Evolutionary conservation across 2,329 filamentous ascomycete genomes (phyloP), one percentile per base, ranked within the genome.

Genomic region (Trichoderma koningii): DNA sequence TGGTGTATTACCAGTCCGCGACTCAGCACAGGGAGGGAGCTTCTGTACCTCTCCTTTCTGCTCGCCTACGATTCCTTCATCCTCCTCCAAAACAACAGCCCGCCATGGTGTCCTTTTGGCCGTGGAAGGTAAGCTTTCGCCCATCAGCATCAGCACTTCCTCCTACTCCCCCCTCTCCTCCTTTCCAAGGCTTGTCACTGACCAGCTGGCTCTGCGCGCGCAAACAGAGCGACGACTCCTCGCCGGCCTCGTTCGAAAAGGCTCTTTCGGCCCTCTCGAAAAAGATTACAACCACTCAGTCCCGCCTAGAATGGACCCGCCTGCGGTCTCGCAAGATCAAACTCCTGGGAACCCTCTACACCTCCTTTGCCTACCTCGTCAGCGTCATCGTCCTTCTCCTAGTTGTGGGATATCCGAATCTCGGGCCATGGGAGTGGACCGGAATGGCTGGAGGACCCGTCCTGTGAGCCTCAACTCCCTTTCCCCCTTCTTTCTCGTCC

Each of bases 221-320:
- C 38, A 38, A 14, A 41, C 72, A 96, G 92, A 86, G 87, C 78
- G 85, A 91, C 73, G 85, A 89, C 75, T 90, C 86, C 74, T 96
- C 93, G 69, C 90, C 95, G 28, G 93, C 93, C 59, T 91, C 89
- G 4, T 99, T 98, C 75, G 95, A 99, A 80, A 97, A 93, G 82
- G 87, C 89, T 2, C 87, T 99, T 34, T 91, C 92, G 10, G 83
- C 87, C 26, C 86, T 99, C 52, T 91, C 93, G 12, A 81, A 82
- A 60, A 97, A 95, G 79, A 97, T 99, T 76, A 83, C 89, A 47
- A 85, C 87, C 68, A 87, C 89, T 2, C 90, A 90, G 71, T 80
- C 88, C 48, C 86, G 84, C 59, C 88, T 97, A 69, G 93, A 97
- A 72, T 82, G 81, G 48, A 83, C 90, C 45, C 87, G 92, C 53